Conservation (phyloP, 2,329 filamentous ascomycete genomes). For the Talaromyces sp. region DNA sequence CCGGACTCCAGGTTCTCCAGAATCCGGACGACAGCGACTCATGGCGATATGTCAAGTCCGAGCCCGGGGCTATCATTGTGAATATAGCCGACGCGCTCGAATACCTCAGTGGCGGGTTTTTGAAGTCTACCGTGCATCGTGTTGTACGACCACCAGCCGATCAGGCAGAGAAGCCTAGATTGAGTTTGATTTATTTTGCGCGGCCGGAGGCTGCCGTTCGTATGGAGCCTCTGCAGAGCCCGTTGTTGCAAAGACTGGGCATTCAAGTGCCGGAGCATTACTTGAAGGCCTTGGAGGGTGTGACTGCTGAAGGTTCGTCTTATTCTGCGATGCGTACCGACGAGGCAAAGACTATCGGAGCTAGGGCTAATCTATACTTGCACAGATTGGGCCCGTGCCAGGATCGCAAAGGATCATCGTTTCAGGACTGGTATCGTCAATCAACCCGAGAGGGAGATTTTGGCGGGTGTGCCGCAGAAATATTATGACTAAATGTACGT, state of each 20-base stretch:
- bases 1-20: slow-evolving; percentile 54
- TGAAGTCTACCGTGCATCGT: slow-evolving; percentile 50
- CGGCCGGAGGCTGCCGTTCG: slow-evolving; percentile 13
- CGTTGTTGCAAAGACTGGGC: slow-evolving; percentile 13
- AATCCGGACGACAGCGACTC: slow-evolving; percentile 34
- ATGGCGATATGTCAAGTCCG: slow-evolving; percentile 52
- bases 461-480: slow-evolving; percentile 13
- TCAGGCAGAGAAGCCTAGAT: slow-evolving; percentile 32
- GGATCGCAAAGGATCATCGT: slow-evolving; percentile 15
- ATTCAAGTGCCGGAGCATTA: slow-evolving; percentile 9
- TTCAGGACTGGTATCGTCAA: slow-evolving; percentile 17
- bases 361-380: background rate
- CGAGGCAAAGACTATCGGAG: background rate
- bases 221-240: slow-evolving; percentile 13
- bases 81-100: slow-evolving; percentile 51
- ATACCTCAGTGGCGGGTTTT: slow-evolving; percentile 48
- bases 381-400: slow-evolving; percentile 17
- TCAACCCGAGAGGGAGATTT: slow-evolving; percentile 14
- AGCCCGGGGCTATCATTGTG: slow-evolving; percentile 51
- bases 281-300: slow-evolving; percentile 14
- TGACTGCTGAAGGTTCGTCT: slow-evolving; percentile 16
- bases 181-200: slow-evolving; percentile 16
- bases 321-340: background rate
- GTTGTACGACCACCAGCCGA: slow-evolving; percentile 49
- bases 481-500: slow-evolving; percentile 12